Evolutionary conservation across 257 asterid genomes (phyloP).

Genomic region (Craterostigma plantagineum): DNA sequence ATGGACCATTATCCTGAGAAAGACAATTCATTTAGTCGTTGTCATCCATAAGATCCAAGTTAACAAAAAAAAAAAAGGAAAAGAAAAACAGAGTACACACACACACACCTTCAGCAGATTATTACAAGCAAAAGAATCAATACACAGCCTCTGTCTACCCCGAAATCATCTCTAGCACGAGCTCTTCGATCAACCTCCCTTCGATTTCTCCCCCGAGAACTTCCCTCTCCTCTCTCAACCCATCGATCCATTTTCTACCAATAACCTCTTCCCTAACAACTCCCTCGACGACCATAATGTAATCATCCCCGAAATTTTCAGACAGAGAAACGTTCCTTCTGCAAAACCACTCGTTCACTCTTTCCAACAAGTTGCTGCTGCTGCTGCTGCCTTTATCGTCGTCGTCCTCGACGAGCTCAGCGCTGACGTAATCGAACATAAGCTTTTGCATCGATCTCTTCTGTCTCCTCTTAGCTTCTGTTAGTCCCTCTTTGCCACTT

Average conservation of each 20-base stretch:
- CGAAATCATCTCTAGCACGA: constrained; percentile 40
- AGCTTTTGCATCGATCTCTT: constrained; percentile 66
- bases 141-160: constrained; percentile 25
- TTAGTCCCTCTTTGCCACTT: constrained; percentile 30
- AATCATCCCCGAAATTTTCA: constrained; percentile 27
- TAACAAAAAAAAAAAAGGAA: background rate
- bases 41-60: background rate
- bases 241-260: constrained; percentile 52
- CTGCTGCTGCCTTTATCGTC: constrained; percentile 16
- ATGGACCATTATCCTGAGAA: too few relatives aligned
- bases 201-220: constrained; percentile 49
- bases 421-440: constrained; percentile 66
- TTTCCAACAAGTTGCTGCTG: constrained; percentile 63
- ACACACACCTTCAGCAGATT: background rate
- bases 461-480: constrained; percentile 61
- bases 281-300: constrained; percentile 40
- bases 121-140: background rate
- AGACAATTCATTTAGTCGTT: too few relatives aligned
- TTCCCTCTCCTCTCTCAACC: constrained; percentile 33
- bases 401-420: constrained; percentile 27
- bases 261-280: constrained; percentile 54
- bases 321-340: constrained; percentile 19
- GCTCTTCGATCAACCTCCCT: constrained; percentile 50
- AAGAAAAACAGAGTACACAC: too few relatives aligned
- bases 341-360: constrained; percentile 43